Evolutionary conservation across 306 rosid species (phyloP).

Genomic region (Vigna trinervia): DNA sequence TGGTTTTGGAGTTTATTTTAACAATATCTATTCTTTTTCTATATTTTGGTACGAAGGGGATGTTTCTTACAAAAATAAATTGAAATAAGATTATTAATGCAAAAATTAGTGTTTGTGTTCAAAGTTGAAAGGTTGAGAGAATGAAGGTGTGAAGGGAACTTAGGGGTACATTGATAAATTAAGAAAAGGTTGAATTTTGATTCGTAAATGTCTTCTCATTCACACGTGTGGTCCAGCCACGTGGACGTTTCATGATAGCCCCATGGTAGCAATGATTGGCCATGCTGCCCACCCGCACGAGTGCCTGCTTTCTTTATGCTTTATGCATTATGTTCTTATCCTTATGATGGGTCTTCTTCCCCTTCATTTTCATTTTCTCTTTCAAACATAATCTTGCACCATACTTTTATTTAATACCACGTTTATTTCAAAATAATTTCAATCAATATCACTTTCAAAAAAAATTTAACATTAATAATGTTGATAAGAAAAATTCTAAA

Average conservation of each 20-base stretch:
- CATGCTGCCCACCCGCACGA: slow-evolving; percentile 67
- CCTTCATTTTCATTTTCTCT: background rate
- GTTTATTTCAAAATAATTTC: too few species aligned
- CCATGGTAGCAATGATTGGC: slow-evolving; percentile 61
- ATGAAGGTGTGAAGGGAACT: slow-evolving; percentile 36
- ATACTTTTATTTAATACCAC: too few species aligned
- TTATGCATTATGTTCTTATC: background rate
- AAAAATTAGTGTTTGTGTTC: too few species aligned
- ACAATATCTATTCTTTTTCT: too few species aligned
- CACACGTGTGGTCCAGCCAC: slow-evolving; percentile 58
- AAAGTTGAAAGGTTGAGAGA: too few species aligned
- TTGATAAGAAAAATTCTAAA: too few species aligned
- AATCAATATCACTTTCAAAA: too few species aligned
- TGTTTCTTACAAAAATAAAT: background rate
- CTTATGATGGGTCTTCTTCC: background rate
- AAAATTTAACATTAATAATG: too few species aligned
- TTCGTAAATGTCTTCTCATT: slow-evolving; percentile 42
- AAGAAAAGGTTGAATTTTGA: slow-evolving; percentile 41
- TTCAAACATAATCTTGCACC: too few species aligned
- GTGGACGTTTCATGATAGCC: slow-evolving; percentile 42
- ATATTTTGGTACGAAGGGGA: too few species aligned
- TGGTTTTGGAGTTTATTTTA: too few species aligned
- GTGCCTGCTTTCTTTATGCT: slow-evolving; percentile 40
- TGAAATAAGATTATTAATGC: too few species aligned
- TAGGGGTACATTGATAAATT: slow-evolving; percentile 20